phyloP scores from a whole-genome alignment of 352 stramenopile genomes.

The Globisporangium echinulatum region DNA sequence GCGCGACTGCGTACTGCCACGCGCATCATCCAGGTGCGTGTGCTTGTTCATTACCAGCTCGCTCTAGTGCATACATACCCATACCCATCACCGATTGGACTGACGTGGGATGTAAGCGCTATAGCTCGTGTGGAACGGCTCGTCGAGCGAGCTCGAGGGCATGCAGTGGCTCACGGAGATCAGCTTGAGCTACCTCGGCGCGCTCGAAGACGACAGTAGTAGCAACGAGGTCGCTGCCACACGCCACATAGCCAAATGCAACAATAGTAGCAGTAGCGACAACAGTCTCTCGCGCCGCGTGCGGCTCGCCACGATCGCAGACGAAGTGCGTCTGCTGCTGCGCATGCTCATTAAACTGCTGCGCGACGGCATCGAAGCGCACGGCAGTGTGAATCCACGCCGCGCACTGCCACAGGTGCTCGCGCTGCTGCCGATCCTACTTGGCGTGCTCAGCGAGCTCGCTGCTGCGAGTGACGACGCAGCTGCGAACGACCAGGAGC shows the following conservation, averaged over 20 bases:
- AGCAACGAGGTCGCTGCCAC: neutral
- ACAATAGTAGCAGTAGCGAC: too few species aligned
- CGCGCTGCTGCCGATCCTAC: slow-evolving; percentile 45
- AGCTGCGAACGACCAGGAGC: slow-evolving; percentile 3
- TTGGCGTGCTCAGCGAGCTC: slow-evolving; percentile 37
- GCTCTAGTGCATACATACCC: neutral
- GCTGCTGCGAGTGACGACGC: neutral
- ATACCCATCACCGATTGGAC: too few species aligned
- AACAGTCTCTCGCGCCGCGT: slow-evolving; percentile 2
- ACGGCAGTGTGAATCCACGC: slow-evolving; percentile 5
- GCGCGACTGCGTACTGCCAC: slow-evolving; percentile 50
- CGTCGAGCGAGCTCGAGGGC: slow-evolving; percentile 55
- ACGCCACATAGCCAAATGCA: too few species aligned
- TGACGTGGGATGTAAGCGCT: neutral
- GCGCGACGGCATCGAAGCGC: slow-evolving; percentile 29
- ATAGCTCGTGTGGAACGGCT: slow-evolving; percentile 40
- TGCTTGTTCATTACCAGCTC: neutral
- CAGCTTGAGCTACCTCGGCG: slow-evolving; percentile 51
- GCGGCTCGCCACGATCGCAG: slow-evolving; percentile 19
- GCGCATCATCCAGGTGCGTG: slow-evolving; percentile 38
- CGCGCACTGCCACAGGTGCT: slow-evolving; percentile 60
- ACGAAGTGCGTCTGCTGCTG: slow-evolving; percentile 49
- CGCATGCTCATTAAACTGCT: slow-evolving; percentile 53
- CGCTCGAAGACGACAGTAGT: slow-evolving; percentile 23
- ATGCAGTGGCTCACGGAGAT: slow-evolving; percentile 79